phyloP scores from a whole-genome alignment of 306 rosid species.

The Acmispon strigosus region DNA sequence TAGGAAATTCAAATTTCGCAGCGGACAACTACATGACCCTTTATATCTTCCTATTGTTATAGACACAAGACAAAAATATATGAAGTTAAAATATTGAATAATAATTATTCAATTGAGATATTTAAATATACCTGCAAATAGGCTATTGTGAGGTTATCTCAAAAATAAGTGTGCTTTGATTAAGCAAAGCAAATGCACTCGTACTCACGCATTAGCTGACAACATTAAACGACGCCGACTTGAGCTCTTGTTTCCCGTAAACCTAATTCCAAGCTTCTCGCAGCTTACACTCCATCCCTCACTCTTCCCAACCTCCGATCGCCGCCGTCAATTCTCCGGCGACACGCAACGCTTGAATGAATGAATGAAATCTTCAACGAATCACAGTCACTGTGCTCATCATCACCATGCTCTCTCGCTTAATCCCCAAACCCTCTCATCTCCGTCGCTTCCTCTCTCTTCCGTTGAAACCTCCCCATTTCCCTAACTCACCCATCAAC shows the following conservation, averaged over 20 bases:
- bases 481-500: not conserved
- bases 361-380: conserved; percentile 8
- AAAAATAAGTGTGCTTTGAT: no score
- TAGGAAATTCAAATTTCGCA: no score
- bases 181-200: no score
- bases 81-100: no score
- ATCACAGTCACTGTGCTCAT: not conserved
- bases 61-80: no score
- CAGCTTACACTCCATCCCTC: not conserved
- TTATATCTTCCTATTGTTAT: no score
- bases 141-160: no score
- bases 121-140: no score
- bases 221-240: not conserved
- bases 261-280: not conserved
- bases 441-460: conserved; percentile 40
- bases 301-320: not conserved
- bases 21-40: no score
- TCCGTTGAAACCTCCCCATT: conserved; percentile 16
- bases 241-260: not conserved
- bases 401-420: conserved; percentile 77
- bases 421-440: conserved; percentile 64
- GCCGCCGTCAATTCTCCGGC: conserved; percentile 2
- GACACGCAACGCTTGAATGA: not conserved
- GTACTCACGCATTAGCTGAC: no score
- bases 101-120: no score